Conservation (phyloP, 331 rosid genomes). For the Acacia pycnantha region DNA sequence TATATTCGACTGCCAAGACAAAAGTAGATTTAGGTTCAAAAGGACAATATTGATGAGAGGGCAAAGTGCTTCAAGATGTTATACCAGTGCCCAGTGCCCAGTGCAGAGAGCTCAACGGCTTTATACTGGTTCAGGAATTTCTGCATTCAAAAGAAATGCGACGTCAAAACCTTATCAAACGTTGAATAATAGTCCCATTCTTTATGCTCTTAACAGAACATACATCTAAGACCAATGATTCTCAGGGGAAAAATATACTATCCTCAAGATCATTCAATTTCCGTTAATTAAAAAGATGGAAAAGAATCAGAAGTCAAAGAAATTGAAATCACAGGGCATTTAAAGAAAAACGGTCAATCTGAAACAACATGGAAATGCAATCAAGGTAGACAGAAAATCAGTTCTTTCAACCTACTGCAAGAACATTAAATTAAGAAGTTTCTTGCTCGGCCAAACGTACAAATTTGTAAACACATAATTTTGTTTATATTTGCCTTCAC, state of each 20-base stretch:
- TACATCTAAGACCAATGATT: neutral
- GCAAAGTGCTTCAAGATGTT: slow-evolving; percentile 3
- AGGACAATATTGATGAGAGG: neutral
- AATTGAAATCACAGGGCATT: neutral
- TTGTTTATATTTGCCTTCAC: too few relatives aligned
- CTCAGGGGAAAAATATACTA: neutral
- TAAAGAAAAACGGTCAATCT: neutral
- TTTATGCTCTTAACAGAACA: neutral
- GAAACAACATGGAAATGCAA: neutral
- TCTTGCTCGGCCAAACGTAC: too few relatives aligned
- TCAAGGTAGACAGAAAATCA: neutral
- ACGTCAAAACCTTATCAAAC: neutral
- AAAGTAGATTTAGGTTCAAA: too few relatives aligned
- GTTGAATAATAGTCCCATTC: neutral
- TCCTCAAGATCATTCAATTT: neutral
- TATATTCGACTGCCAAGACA: neutral
- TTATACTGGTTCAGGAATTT: slow-evolving; percentile 45
- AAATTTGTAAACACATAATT: too few relatives aligned
- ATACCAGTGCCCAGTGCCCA: slow-evolving; percentile 66
- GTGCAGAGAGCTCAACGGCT: slow-evolving; percentile 55
- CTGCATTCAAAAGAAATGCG: slow-evolving; percentile 40
- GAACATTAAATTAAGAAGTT: too few relatives aligned
- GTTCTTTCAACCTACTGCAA: too few relatives aligned
- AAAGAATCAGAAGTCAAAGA: neutral
- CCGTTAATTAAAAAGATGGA: neutral